These are phyloP conservation scores for Chrysoporthe puriensis DNA, from an alignment of 2,329 filamentous ascomycete genomes.

Conservation along the genomic window DNA sequence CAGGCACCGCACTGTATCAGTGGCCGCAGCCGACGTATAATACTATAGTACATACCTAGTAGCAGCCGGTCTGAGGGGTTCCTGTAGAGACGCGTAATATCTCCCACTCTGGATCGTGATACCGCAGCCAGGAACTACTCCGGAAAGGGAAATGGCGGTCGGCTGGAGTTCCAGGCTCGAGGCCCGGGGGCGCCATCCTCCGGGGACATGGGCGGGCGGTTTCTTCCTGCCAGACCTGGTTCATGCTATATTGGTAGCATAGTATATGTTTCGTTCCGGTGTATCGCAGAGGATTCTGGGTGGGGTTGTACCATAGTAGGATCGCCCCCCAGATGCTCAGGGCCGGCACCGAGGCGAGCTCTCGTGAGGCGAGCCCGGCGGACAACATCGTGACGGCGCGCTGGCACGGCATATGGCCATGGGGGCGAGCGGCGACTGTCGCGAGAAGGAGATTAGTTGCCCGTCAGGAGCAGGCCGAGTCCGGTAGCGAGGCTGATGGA, in stretches of 20 bases:
- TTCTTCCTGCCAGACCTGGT: background rate
- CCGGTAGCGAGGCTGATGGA: background rate
- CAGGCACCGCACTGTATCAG: background rate
- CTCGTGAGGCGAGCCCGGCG: background rate
- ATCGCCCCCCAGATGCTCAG: background rate
- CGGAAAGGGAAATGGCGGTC: slow-evolving; percentile 1
- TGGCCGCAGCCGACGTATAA: background rate
- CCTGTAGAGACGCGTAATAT: background rate
- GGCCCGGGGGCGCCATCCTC: slow-evolving; percentile 3
- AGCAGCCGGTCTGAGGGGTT: background rate
- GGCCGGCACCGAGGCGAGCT: background rate
- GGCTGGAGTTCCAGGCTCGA: background rate
- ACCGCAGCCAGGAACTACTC: background rate
- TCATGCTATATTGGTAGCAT: background rate
- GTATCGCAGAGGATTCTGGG: background rate
- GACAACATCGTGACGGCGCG: background rate
- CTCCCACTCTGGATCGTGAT: background rate
- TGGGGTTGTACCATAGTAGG: background rate
- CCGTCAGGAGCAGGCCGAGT: background rate
- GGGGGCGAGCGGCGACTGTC: background rate
- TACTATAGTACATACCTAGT: background rate
- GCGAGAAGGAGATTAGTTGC: background rate
- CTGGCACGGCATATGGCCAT: background rate
- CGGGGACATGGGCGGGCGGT: background rate
- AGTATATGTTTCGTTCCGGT: background rate